phyloP scores from a whole-genome alignment of 345 rosid genomes.

The Populus pruinosa region DNA sequence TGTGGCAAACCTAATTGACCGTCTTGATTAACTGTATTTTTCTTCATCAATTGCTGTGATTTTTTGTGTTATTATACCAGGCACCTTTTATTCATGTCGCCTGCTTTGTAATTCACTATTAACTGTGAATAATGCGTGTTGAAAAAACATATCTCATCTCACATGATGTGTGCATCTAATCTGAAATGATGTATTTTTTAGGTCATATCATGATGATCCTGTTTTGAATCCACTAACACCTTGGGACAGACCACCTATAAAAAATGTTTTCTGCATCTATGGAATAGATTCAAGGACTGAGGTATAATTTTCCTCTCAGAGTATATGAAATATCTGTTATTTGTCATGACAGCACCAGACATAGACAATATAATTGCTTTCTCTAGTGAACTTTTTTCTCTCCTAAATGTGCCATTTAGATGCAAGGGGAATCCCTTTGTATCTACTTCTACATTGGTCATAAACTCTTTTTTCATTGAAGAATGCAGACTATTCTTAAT shows the following conservation, averaged over 20 bases:
- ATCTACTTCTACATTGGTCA: background rate
- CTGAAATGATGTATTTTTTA: constrained; percentile 32
- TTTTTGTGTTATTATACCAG: background rate
- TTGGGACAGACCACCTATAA: constrained; percentile 98
- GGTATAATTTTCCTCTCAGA: constrained; percentile 45
- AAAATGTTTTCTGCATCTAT: constrained; percentile 91
- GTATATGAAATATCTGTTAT: background rate
- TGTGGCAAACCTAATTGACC: too few relatives aligned
- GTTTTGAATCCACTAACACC: constrained; percentile 92
- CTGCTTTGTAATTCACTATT: background rate
- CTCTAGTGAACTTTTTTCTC: background rate
- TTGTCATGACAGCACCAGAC: background rate
- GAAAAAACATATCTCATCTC: background rate
- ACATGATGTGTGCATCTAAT: background rate
- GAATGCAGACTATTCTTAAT: background rate
- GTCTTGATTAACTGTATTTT: background rate
- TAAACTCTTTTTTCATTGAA: background rate
- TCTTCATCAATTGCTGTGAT: background rate
- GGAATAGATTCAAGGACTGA: constrained; percentile 86
- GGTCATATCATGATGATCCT: constrained; percentile 85
- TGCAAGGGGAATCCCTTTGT: background rate
- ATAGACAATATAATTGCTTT: background rate
- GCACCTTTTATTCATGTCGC: too few relatives aligned
- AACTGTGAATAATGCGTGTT: background rate
- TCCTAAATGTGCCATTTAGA: background rate